Base-by-base conservation (phyloP, 2,329 filamentous ascomycete species). In the Aspergillus luchuensis region DNA sequence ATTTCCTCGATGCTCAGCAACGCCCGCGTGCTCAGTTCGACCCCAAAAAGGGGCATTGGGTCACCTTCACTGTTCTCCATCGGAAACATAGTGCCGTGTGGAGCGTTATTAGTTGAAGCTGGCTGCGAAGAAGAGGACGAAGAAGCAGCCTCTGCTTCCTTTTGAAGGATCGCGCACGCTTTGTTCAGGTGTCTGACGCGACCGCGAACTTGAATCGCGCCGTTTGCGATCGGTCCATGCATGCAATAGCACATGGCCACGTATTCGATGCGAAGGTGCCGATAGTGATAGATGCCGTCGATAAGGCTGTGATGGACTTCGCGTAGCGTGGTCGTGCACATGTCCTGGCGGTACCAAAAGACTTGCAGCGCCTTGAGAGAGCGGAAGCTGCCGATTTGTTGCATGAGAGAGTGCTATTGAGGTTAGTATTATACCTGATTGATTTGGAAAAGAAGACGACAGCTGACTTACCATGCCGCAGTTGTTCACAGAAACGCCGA, bases 291-390 rank as follows among this genome's bases (percentile, higher is more conserved):
- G 17, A 71, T 61, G 47, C 54, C 65, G 56, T 71, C 68, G 11
- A 66, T 49, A 15, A 66, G 57, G 54, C 63, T 8, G 56, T 63
- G 66, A 6, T 53, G 50, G 3, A 39, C 30, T 19, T 38, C 50
- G 2, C 50, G 50, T 7, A 53, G 50, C 21, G 13, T 39, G 30
- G 17, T 53, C n/a, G 50, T 38, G 50, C 50, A 53, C 57, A 53
- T 64, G 19, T 68, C 63, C 8, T 39, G 41, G 25, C 62, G 52
- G 21, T 56, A 53, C 51, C 67, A 68, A 25, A 69, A 56, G 17
- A 71, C 53, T 48, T 72, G 69, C 11, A 71, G 57, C 15, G 65
- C 67, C 8, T 48, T 47, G 10, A 71, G 66, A 21, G 66, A 67
- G 1, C 55, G 56, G n/a, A 71, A 55, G n/a, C 58, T 56, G 8